A percentile compares a stretch with the other conserved stretches of the same genome.
Evolutionary conservation across 1,284 basidiomycete species (phyloP).

Genomic region (Cystobasidium sp.): DNA sequence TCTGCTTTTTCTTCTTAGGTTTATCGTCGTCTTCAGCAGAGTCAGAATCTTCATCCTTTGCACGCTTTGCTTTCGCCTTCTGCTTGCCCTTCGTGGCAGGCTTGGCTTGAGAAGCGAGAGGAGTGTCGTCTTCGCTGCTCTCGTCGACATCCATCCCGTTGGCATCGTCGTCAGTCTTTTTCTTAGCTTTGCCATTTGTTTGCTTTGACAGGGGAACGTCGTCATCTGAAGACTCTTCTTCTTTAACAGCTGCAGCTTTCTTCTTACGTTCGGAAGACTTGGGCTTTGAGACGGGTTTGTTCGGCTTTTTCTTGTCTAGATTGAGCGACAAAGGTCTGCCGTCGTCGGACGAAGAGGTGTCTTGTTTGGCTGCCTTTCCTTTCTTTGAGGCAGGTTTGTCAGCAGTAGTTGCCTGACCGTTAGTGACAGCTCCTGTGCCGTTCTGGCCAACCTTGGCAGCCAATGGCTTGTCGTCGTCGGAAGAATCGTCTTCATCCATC

Average conservation of each 20-base stretch:
- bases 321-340: constrained; percentile 70
- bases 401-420: constrained; percentile 53
- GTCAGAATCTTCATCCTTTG: constrained; percentile 55
- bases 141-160: constrained; percentile 33
- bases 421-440: constrained; percentile 4
- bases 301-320: constrained; percentile 30
- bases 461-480: constrained; percentile 72
- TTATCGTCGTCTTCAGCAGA: constrained; percentile 57
- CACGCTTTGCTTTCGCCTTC: constrained; percentile 62
- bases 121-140: constrained; percentile 42
- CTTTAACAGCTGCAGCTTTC: constrained; percentile 54
- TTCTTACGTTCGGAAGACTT: constrained; percentile 53
- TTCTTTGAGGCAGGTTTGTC: constrained; percentile 60
- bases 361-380: constrained; percentile 57
- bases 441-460: constrained; percentile 59
- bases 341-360: constrained; percentile 61
- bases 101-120: constrained; percentile 39
- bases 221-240: constrained; percentile 27
- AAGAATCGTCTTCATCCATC: constrained; percentile 53
- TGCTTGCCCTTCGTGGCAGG: constrained; percentile 47
- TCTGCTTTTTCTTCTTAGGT: constrained; percentile 53
- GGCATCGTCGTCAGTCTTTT: constrained; percentile 54
- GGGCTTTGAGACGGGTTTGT: constrained; percentile 21
- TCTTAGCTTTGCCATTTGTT: constrained; percentile 43
- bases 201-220: constrained; percentile 36